Evolutionary conservation across 495 filamentous ascomycete species (phyloP), one percentile per base, ranked within the genome.

Genomic region (Penicillium daleae): DNA sequence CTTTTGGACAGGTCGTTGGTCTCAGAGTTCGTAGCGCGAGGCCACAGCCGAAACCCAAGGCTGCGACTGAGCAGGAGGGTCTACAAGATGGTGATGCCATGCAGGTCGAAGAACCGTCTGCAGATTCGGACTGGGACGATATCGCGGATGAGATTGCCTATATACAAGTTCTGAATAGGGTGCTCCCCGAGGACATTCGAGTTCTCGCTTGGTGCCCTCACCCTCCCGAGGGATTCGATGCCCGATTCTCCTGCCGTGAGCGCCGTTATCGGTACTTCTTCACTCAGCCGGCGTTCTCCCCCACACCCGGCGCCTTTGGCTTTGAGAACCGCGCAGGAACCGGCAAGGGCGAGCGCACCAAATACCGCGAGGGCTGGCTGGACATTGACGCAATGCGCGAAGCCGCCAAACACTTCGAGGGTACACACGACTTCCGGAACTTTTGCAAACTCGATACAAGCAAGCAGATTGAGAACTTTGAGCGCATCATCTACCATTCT

Each of bases 241-340:
- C 95, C 15, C 87, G 96, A n/a, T 96, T 97, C 79, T 91, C 88
- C 56, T 99, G 95, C 78, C 83, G 88, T 51, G 92, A 96, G 73
- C 85, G 95, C 50, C 87, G 87, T 58, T 99, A 99, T 75, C 85
- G 88, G 42, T 99, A 98, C 76, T 97, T 97, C 83, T 99, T 99
- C 81, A 98, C 94, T 9, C 90, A 97, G 67, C 96, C 95, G 0
- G 90, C 90, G 3, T 96, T 92, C 66, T 68, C 86, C 27, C 92
- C 93, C 1, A 79, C 82, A 21, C 68, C 76, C 21, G 74, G 76
- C 32, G 40, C 70, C 31, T 50, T 72, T 54, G 80, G 77, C 22
- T 71, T 81, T 39, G 64, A 62, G 31, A 66, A 73, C 39, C 68
- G 65, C 17, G 60, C 66, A 1, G 60, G 56, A 26, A 61, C 67